Evolutionary conservation across 2,329 filamentous ascomycete species (phyloP).

Genomic region (Calonectria montana): DNA sequence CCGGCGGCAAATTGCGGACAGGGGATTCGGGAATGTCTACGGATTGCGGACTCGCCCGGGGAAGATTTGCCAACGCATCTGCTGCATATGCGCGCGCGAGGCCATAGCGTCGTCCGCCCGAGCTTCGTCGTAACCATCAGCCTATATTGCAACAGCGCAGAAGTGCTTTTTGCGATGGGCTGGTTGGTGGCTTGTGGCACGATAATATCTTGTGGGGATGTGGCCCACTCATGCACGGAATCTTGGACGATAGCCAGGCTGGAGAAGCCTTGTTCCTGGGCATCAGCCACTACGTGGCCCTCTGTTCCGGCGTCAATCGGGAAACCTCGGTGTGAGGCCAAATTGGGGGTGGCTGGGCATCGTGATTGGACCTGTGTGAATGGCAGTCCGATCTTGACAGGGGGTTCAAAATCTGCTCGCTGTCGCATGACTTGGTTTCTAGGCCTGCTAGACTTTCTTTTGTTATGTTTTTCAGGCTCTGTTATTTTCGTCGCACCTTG

Average conservation of each 20-base stretch:
- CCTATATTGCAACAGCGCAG: background rate
- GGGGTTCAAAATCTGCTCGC: background rate
- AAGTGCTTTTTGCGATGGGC: background rate
- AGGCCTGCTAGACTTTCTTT: background rate
- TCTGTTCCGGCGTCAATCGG: constrained; percentile 3
- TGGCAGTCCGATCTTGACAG: background rate
- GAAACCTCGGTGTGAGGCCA: background rate
- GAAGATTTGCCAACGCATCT: constrained; percentile 4
- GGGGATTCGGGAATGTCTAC: background rate
- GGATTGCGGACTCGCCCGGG: background rate
- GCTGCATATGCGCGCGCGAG: background rate
- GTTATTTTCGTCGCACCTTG: constrained; percentile 1
- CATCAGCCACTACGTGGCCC: background rate
- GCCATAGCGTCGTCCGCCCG: background rate
- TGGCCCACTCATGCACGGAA: background rate
- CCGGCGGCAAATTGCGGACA: background rate
- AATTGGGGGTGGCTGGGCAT: background rate
- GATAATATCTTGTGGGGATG: background rate
- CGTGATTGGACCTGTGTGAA: constrained; percentile 1
- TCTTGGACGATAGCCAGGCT: background rate
- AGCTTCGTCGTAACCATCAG: background rate
- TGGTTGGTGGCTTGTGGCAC: background rate
- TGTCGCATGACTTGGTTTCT: background rate
- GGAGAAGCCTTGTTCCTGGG: background rate
- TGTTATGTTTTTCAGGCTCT: background rate